These are phyloP conservation scores for Dictyostelium purpureum DNA, from an alignment of 78 protist species.

Conservation along the genomic window DNA sequence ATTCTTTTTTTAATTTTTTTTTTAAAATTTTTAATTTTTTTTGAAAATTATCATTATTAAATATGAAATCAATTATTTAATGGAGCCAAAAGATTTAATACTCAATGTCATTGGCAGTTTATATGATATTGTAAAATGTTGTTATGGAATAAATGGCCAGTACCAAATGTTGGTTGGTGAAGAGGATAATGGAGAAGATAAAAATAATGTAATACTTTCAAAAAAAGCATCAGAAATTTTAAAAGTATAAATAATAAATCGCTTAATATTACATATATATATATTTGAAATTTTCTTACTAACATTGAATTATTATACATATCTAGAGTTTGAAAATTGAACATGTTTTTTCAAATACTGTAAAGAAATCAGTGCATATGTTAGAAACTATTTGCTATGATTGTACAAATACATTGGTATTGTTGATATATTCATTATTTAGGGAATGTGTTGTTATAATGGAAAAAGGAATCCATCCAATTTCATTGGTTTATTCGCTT, in stretches of 20 bases:
- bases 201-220: neutral
- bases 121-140: constrained; percentile 1
- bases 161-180: constrained; percentile 15
- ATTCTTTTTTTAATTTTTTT: neutral
- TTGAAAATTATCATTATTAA: neutral
- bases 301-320: too few relatives aligned
- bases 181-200: neutral
- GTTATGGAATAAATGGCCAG: constrained; percentile 14
- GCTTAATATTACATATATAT: too few relatives aligned
- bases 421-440: constrained; percentile 8
- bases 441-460: constrained; percentile 1
- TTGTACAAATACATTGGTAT: constrained; percentile 29
- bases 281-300: too few relatives aligned
- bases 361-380: constrained; percentile 24
- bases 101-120: neutral
- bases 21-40: neutral
- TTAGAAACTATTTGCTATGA: constrained; percentile 34
- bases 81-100: neutral
- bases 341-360: constrained; percentile 38
- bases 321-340: constrained; percentile 9
- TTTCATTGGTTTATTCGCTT: constrained; percentile 35
- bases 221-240: constrained; percentile 67
- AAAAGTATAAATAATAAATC: constrained; percentile 11
- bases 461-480: constrained; percentile 40
- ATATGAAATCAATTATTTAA: neutral